Evolutionary conservation across 2,329 filamentous ascomycete genomes (phyloP), one percentile per base, ranked within the genome.

Genomic region (Ceratocystis albifundus): DNA sequence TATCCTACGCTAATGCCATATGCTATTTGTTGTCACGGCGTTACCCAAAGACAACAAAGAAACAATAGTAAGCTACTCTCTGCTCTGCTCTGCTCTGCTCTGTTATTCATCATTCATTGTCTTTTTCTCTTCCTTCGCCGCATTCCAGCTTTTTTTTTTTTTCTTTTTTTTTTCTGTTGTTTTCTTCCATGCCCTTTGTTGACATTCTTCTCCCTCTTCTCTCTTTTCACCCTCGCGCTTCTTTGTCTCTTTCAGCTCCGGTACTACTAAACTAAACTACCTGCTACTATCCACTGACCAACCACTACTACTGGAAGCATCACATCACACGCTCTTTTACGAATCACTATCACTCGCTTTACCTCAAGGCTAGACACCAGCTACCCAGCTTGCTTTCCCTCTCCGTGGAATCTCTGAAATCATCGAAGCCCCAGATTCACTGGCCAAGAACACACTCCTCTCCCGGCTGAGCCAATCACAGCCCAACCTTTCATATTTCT

Each of bases 21-120:
- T 44, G 50, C 62, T 55, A 30, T 62, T 66, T 66, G 50, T 62
- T 62, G 64, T 63, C 61, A 53, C 63, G 63, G 59, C 63, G 50
- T 59, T 64, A 36, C 61, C 61, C 61, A 17, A 62, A 20, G 30
- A 62, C 15, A 62, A 25, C 36, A 57, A 41, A 45, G 36, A 15
- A 41, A 41, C 15, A 41, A 41, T 41, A 15, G 36, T 41, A 45
- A 22, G 28, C 48, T 32, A 4, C 17, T n/a, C 12, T 5, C 12
- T 57, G 22, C 15, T 8, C 10, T 57, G 48, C 8, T n/a, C n/a
- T n/a, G n/a, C n/a, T n/a, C n/a, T n/a, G n/a, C n/a, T n/a, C n/a
- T n/a, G n/a, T n/a, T n/a, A n/a, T n/a, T n/a, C n/a, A n/a, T n/a
- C 28, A 17, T 59, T 59, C 32, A 22, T 20, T 50, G 8, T 22